phyloP scores from a whole-genome alignment of 192 early-diverging fungal genomes.

The Backusella tuberculispora region DNA sequence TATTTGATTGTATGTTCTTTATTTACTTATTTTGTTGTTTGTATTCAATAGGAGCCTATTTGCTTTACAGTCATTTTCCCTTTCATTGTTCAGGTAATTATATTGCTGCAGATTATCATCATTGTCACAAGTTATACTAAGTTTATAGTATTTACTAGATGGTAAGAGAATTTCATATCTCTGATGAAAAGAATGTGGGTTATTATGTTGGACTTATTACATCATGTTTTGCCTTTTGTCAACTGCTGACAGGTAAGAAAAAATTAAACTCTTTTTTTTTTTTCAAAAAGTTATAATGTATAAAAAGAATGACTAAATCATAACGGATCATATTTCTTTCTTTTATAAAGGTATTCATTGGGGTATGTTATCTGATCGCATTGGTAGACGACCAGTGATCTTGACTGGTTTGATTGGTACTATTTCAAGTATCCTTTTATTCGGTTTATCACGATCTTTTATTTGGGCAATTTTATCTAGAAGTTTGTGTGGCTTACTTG shows the following conservation, averaged over 20 bases:
- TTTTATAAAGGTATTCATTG: slow-evolving; percentile 48
- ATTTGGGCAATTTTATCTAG: slow-evolving; percentile 57
- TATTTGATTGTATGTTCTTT: too few relatives aligned
- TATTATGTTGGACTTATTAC: slow-evolving; percentile 53
- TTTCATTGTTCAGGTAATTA: slow-evolving; percentile 34
- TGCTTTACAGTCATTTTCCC: slow-evolving; percentile 38
- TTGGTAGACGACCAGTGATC: slow-evolving; percentile 72
- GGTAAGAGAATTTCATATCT: slow-evolving; percentile 69
- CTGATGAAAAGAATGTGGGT: slow-evolving; percentile 53
- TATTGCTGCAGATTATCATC: neutral
- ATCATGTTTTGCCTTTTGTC: slow-evolving; percentile 55
- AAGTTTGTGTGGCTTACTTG: slow-evolving; percentile 58
- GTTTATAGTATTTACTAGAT: slow-evolving; percentile 13
- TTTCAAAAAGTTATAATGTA: neutral
- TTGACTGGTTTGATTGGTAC: slow-evolving; percentile 73
- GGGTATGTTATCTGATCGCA: slow-evolving; percentile 70
- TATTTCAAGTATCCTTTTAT: slow-evolving; percentile 59
- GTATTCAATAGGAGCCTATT: slow-evolving; percentile 32
- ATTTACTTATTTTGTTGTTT: neutral
- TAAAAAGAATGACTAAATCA: neutral
- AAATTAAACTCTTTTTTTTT: too few relatives aligned
- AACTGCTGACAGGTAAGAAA: slow-evolving; percentile 49
- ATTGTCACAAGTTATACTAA: neutral
- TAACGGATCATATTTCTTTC: neutral
- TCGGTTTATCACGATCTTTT: slow-evolving; percentile 63